Evolutionary conservation across 2,329 filamentous ascomycete species (phyloP), one percentile per base, ranked within the genome.

Genomic region (Peltaster fructicola): DNA sequence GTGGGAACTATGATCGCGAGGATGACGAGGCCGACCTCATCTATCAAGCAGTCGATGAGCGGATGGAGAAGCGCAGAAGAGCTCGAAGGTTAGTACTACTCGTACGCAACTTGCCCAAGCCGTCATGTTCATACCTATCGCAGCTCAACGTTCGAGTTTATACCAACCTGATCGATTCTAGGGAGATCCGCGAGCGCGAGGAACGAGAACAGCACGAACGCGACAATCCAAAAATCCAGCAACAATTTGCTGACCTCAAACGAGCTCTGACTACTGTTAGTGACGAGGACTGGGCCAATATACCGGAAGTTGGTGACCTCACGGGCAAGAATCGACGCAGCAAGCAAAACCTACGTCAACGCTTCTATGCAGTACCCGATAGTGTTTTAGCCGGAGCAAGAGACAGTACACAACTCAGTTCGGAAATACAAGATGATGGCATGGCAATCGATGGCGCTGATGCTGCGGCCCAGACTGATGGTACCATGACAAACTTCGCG

Each of bases 21-120:
- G 88, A 98, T 45, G 88, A 98, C 44, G 90, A 98, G 52, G 88
- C 88, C 20, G 88, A 98, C 54, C 67, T 79, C 43, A 92, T 98
- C 44, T 98, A 91, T 58, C 76, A 84, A 44, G 77, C 81, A 47
- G 79, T 98, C 35, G 88, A 98, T 44, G 88, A 93, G 59, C 85
- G 78, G 55, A 95, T 98, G 85, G 84, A 90, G 38, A 78, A 68
- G 54, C 68, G 88, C 38, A 65, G 88, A 35, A 90, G 76, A 58
- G 66, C 67, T 39, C 73, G 85, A 68, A 80, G 79, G 79, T 85
- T 68, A 66, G 76, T 78, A 29, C 36, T 14, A 24, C 39, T 35
- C 32, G 20, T 24, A 15, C 28, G 11, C 11, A 22, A 26, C 29
- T 27, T 32, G 23, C 26, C 36, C 29, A 32, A 30, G 37, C 30